Conservation (phyloP, 23 red algal species). For the Agarophyton chilense region DNA sequence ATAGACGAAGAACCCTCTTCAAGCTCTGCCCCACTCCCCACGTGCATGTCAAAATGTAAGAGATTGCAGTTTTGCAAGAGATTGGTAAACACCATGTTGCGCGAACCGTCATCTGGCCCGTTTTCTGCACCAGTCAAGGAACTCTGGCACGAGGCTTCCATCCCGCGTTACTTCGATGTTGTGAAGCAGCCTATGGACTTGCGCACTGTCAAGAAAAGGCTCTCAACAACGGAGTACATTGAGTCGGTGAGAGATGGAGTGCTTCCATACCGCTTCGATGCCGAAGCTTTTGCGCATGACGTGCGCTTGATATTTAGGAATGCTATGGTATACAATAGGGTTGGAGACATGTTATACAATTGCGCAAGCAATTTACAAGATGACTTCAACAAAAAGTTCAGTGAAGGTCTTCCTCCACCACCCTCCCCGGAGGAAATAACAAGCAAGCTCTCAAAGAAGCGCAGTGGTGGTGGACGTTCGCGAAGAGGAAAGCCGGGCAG, state of each 20-base stretch:
- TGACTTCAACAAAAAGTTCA: conserved; percentile 71
- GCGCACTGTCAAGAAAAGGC: conserved; percentile 76
- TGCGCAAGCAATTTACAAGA: conserved; percentile 66
- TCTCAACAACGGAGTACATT: conserved; percentile 72
- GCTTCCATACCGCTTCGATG: conserved; percentile 57
- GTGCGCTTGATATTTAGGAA: conserved; percentile 87
- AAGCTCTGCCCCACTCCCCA: neutral
- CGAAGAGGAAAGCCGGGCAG: neutral
- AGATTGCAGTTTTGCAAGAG: conserved; percentile 70
- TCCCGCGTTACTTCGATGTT: conserved; percentile 85
- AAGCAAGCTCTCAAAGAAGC: neutral
- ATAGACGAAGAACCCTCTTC: conserved; percentile 5
- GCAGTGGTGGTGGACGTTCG: neutral
- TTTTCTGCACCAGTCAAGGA: conserved; percentile 88
- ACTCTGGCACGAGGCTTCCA: conserved; percentile 79
- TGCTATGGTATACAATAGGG: conserved; percentile 88
- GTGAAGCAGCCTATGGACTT: conserved; percentile 95
- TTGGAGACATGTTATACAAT: conserved; percentile 64
- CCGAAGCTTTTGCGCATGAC: conserved; percentile 59
- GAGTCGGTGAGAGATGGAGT: conserved; percentile 18
- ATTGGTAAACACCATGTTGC: conserved; percentile 39
- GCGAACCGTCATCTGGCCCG: conserved; percentile 10
- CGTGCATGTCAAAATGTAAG: conserved; percentile 72
- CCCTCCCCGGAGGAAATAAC: neutral
- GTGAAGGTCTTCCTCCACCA: conserved; percentile 11